These are phyloP conservation scores for Mycena haematopus DNA, from an alignment of 768 basidiomycete genomes.

Conservation along the genomic window DNA sequence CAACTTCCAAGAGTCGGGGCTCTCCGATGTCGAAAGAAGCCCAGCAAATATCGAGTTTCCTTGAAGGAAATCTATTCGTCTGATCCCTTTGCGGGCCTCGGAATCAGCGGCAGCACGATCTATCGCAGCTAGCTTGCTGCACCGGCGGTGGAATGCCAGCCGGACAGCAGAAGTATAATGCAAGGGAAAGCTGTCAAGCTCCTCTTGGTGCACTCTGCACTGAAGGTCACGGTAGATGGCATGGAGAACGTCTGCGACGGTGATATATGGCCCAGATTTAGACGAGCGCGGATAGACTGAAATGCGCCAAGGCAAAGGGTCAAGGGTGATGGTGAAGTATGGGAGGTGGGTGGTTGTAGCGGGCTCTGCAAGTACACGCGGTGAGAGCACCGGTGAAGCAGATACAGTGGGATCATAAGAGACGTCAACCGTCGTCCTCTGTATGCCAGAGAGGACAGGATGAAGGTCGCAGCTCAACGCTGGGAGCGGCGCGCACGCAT, in stretches of 20 bases:
- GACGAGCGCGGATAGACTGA: conserved; percentile 30
- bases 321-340: conserved; percentile 32
- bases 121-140: conserved; percentile 33
- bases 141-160: conserved; percentile 43
- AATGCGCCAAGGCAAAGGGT: conserved; percentile 32
- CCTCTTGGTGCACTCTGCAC: conserved; percentile 38
- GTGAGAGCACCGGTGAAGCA: conserved; percentile 22
- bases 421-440: conserved; percentile 25
- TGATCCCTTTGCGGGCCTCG: conserved; percentile 46
- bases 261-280: conserved; percentile 32
- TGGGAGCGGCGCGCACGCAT: conserved; percentile 23
- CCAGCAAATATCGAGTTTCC: conserved; percentile 45
- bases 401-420: conserved; percentile 27
- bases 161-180: conserved; percentile 36
- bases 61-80: conserved; percentile 54
- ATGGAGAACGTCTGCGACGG: conserved; percentile 50
- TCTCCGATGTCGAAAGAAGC: conserved; percentile 40
- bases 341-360: conserved; percentile 34
- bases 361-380: conserved; percentile 31
- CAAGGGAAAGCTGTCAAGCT: conserved; percentile 39
- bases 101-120: conserved; percentile 33
- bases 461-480: conserved; percentile 17
- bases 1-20: conserved; percentile 38
- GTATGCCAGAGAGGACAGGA: conserved; percentile 5
- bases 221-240: conserved; percentile 47